Conservation (phyloP, 371 early-diverging fungal genomes). For the Funneliformis caledonium region DNA sequence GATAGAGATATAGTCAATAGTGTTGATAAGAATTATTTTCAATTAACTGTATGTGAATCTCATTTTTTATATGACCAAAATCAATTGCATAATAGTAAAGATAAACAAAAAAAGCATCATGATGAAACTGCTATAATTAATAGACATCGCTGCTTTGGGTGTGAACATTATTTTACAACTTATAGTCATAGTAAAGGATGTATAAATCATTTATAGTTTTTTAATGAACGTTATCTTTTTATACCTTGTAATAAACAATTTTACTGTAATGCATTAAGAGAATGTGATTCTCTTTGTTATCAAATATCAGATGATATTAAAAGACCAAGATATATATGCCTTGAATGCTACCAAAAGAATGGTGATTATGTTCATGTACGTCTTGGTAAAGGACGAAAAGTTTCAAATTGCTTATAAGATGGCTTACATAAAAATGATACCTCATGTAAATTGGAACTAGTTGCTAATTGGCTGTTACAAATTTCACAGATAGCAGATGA, state of each 20-base stretch:
- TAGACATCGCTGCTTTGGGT: not conserved
- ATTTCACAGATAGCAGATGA: not conserved
- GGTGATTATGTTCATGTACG: not conserved
- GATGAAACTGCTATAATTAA: not conserved
- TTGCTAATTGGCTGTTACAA: not conserved
- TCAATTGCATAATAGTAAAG: not conserved
- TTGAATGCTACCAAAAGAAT: not conserved
- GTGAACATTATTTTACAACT: not conserved
- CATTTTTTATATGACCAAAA: conserved; percentile 20
- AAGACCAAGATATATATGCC: not conserved
- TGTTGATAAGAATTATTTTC: not conserved
- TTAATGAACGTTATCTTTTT: not conserved
- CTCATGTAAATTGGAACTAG: not conserved
- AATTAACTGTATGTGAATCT: not conserved
- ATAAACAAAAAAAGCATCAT: not conserved
- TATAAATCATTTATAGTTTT: not conserved
- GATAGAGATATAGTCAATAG: not conserved
- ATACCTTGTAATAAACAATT: not conserved
- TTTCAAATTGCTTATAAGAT: not conserved
- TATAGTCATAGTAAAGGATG: not conserved
- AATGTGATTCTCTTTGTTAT: not conserved
- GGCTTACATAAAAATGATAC: not conserved
- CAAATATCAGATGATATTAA: not conserved
- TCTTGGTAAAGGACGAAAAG: not conserved
- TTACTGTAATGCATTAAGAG: not conserved